Base-by-base conservation (phyloP, 768 basidiomycete species). In the Tulasnella sp. region DNA sequence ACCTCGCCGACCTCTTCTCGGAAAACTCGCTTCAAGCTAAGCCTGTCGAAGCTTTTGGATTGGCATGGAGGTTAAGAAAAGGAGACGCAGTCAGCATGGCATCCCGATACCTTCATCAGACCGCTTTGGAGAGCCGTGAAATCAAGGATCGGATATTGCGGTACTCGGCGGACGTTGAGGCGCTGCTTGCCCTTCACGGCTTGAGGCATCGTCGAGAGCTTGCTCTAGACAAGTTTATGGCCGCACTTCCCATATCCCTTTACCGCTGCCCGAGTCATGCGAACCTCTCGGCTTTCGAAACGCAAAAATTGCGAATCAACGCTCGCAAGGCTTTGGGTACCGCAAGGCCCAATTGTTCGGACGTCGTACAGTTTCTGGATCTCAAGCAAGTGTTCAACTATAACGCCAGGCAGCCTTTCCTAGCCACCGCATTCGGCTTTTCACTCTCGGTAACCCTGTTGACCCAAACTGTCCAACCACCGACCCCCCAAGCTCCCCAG, bases 61-160 rank as follows among this genome's bases (percentile, higher is more conserved):
- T 77, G 56, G 76, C 56, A 19, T 77, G 76, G 76, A 77, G 76
- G 38, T 24, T 77, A 3, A 56, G 68, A 9, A 68, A 34, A 56
- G 24, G 36, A 18, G 58, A 77, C 2, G 34, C 38, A 9, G 38
- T 74, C 6, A 19, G 3, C n/a, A 39, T 14, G 38, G 72, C 72
- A 46, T 74, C 39, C 27, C 34, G 72, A 39, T 27, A 38, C 38
- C 72, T 74, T 36, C 62, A 68, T 14, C 62, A 31, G 34, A 74
- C 31, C 39, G 27, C 72, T 74, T 21, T 74, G 39, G 36, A 73
- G 39, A 40, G n/a, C 6, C 24, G n/a, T 31, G 72, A 74, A 38
- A 74, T 8, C 18, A 46, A 24, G 72, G 72, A 42, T 19, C 27
- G 19, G 36, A 12, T 46, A 31, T 0, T 74, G 36, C 44, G 12